phyloP scores from a whole-genome alignment of 441 rosid genomes.

The Biscutella laevigata region DNA sequence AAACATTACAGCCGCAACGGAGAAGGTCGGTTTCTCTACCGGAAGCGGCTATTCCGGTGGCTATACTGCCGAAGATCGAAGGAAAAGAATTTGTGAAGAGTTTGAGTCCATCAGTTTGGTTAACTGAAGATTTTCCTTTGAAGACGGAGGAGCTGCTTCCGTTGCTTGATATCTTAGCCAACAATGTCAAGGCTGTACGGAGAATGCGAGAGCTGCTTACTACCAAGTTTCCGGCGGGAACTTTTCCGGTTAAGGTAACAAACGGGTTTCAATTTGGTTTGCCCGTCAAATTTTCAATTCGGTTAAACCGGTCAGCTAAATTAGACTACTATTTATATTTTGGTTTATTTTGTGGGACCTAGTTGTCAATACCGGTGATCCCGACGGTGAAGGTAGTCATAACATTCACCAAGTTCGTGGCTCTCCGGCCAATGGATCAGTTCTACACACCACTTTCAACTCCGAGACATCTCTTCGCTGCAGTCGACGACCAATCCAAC shows the following conservation, averaged over 20 bases:
- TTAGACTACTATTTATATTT: background rate
- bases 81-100: constrained; percentile 83
- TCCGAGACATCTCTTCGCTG: constrained; percentile 39
- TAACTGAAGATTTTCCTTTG: constrained; percentile 66
- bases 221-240: constrained; percentile 76
- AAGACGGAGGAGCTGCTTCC: constrained; percentile 88
- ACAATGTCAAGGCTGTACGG: constrained; percentile 87
- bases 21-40: constrained; percentile 26
- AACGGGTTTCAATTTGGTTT: background rate
- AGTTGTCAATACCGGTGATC: constrained; percentile 90
- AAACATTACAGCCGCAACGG: constrained; percentile 29
- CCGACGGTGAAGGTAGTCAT: constrained; percentile 85
- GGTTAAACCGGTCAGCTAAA: no score
- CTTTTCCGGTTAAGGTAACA: constrained; percentile 86
- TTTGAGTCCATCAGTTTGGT: constrained; percentile 81
- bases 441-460: constrained; percentile 81
- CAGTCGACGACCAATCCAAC: constrained; percentile 31
- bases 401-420: constrained; percentile 73
- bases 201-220: constrained; percentile 81
- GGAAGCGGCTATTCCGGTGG: constrained; percentile 10
- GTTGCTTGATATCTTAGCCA: constrained; percentile 82
- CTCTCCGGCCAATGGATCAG: constrained; percentile 53
- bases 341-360: constrained; percentile 3
- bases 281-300: no score
- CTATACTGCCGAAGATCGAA: constrained; percentile 35